Base-by-base conservation (phyloP, 768 basidiomycete genomes). In the Piloderma croceum region DNA sequence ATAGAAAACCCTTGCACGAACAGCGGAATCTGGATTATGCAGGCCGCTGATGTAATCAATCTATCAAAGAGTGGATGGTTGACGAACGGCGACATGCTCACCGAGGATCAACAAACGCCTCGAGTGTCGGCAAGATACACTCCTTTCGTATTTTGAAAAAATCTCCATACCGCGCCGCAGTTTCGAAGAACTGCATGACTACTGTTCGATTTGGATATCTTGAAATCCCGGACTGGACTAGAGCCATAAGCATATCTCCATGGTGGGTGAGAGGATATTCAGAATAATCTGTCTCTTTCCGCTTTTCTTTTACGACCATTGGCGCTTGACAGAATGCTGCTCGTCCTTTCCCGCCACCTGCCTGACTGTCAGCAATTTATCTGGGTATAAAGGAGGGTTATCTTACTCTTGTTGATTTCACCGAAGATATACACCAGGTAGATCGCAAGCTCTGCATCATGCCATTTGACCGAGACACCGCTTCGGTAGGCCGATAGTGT, bases 141-240 rank as follows among this genome's bases (percentile, higher is more conserved):
- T 90, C 86, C 51, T 83, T 88, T 47, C 90, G 81, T 18, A 92
- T 81, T 61, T 88, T 91, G 80, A 97, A 98, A 60, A 99, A 98
- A 52, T 98, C 96, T 24, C 80, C 77, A 57, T 98, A 99, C 35
- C 96, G 78, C n/a, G 88, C 77, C 9, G 76, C 76, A 4, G 88
- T 86, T 63, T 99, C 96, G 48, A 97, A 97, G 61, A 89, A 92
- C 55, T 94, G 91, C 61, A 93, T 71, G 6, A 77, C 70, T 15
- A 97, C 93, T 10, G 81, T 73, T 22, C 81, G 79, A 62, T 93
- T 85, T 5, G 90, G 91, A 63, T 83, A 92, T 4, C 74, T 69
- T 11, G 82, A 80, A 39, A 97, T 79, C 24, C 85, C 81, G 18
- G 89, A 88, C 51, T 85, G 77, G 31, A 96, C 78, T 35, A 96